These are phyloP conservation scores for Kwoniella sp. DNA, from an alignment of 768 basidiomycete genomes.

Conservation along the genomic window DNA sequence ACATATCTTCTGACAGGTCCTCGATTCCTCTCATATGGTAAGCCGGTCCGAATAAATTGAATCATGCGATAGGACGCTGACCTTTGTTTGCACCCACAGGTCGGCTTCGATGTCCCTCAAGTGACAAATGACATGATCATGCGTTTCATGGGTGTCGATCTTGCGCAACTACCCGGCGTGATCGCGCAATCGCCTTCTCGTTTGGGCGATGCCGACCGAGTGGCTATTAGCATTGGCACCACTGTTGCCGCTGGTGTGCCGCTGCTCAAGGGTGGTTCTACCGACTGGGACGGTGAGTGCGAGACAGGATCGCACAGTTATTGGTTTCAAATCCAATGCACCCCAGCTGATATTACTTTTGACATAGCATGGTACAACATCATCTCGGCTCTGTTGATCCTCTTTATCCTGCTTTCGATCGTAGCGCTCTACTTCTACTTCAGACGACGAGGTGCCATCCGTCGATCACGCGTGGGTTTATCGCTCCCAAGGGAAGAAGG, in stretches of 20 bases:
- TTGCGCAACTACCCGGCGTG: slow-evolving; percentile 75
- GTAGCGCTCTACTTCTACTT: slow-evolving; percentile 81
- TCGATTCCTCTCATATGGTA: slow-evolving; percentile 95
- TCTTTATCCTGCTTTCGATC: slow-evolving; percentile 69
- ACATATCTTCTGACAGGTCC: slow-evolving; percentile 63
- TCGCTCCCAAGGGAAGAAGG: slow-evolving; percentile 27
- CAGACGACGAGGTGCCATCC: slow-evolving; percentile 61
- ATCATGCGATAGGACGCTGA: too few relatives aligned
- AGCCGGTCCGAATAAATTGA: slow-evolving; percentile 41
- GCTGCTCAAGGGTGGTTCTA: slow-evolving; percentile 65
- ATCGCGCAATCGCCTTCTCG: slow-evolving; percentile 79
- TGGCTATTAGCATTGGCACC: slow-evolving; percentile 63
- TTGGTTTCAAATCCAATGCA: too few relatives aligned
- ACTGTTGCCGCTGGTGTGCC: slow-evolving; percentile 61
- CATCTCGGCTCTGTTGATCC: slow-evolving; percentile 80
- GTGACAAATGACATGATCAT: slow-evolving; percentile 97
- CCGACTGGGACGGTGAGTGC: slow-evolving; percentile 85
- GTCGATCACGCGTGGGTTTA: slow-evolving; percentile 45
- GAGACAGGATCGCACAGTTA: slow-evolving; percentile 6
- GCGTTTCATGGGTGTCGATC: slow-evolving; percentile 92
- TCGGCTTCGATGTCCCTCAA: slow-evolving; percentile 72
- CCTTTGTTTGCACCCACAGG: slow-evolving; percentile 19
- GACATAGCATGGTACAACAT: slow-evolving; percentile 86
- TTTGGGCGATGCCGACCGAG: slow-evolving; percentile 73
- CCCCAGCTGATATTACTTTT: not conserved